Conservation (phyloP, 1,284 basidiomycete species). For the Coniferiporia weirii region DNA sequence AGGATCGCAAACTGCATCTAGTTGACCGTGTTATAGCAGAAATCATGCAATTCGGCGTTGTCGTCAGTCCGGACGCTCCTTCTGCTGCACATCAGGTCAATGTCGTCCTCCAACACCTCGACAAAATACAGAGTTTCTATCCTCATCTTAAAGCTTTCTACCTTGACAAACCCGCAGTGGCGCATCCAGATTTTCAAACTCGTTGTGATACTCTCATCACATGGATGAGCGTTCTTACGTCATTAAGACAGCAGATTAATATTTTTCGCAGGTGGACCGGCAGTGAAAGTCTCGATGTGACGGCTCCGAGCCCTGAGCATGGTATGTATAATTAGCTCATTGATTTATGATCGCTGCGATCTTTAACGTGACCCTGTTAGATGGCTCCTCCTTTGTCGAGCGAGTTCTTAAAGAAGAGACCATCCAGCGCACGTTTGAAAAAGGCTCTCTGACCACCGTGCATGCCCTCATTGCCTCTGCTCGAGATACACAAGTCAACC, state of each 20-base stretch:
- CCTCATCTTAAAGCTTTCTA: constrained; percentile 80
- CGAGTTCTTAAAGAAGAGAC: constrained; percentile 94
- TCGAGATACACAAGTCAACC: constrained; percentile 82
- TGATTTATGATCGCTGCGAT: constrained; percentile 27
- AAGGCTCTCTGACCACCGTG: constrained; percentile 85
- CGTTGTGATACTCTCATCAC: constrained; percentile 84
- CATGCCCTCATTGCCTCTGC: constrained; percentile 84
- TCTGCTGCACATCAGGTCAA: constrained; percentile 69
- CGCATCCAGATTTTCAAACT: constrained; percentile 61
- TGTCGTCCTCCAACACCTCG: constrained; percentile 71
- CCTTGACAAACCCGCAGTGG: constrained; percentile 69
- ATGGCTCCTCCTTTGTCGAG: constrained; percentile 84
- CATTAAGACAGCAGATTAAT: constrained; percentile 71
- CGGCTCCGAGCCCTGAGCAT: constrained; percentile 54
- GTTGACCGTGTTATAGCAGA: constrained; percentile 85
- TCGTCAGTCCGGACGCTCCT: constrained; percentile 40
- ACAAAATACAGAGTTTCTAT: constrained; percentile 83
- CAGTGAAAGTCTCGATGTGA: constrained; percentile 85
- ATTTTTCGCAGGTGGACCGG: constrained; percentile 89
- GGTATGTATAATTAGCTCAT: constrained; percentile 35
- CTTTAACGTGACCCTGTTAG: constrained; percentile 32
- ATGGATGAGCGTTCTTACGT: constrained; percentile 81
- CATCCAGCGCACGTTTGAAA: constrained; percentile 91
- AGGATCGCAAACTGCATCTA: constrained; percentile 75
- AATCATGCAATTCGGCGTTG: constrained; percentile 66